phyloP scores from a whole-genome alignment of 257 asterid species.

The Solanum chaucha region DNA sequence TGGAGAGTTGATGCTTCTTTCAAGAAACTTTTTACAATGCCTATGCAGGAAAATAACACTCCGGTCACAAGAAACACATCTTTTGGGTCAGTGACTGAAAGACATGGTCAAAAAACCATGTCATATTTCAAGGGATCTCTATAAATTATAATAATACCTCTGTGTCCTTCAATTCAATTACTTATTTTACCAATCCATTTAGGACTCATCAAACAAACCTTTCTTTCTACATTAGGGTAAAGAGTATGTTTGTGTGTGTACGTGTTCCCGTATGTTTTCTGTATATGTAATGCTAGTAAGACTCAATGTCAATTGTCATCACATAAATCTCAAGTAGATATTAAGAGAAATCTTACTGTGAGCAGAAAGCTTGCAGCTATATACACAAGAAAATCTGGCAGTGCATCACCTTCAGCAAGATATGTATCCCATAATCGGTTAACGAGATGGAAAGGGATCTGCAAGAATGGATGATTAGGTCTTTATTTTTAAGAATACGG shows the following conservation, averaged over 20 bases:
- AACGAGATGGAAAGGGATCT: conserved; percentile 87
- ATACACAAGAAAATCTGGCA: conserved; percentile 89
- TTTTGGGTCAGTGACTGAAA: not conserved
- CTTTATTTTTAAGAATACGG: not conserved
- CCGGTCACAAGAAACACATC: not conserved
- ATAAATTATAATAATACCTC: not conserved
- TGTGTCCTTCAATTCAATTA: not conserved
- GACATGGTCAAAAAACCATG: not conserved
- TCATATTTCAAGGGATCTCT: not conserved
- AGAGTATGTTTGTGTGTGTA: not conserved
- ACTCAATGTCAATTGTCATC: not conserved
- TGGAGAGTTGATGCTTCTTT: not conserved
- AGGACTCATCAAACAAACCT: not conserved
- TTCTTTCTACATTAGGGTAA: not conserved
- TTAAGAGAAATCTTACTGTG: conserved; percentile 37
- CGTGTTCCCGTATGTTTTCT: not conserved
- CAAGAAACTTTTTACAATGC: not conserved
- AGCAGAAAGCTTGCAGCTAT: conserved; percentile 90
- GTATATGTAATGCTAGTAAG: not conserved
- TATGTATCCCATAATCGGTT: conserved; percentile 96
- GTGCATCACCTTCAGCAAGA: conserved; percentile 98
- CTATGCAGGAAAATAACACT: not conserved
- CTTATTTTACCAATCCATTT: not conserved
- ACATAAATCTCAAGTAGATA: not conserved
- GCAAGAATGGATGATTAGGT: conserved; percentile 14